Conservation (phyloP, 768 basidiomycete genomes). For the Sistotremastrum niveocremeum region DNA sequence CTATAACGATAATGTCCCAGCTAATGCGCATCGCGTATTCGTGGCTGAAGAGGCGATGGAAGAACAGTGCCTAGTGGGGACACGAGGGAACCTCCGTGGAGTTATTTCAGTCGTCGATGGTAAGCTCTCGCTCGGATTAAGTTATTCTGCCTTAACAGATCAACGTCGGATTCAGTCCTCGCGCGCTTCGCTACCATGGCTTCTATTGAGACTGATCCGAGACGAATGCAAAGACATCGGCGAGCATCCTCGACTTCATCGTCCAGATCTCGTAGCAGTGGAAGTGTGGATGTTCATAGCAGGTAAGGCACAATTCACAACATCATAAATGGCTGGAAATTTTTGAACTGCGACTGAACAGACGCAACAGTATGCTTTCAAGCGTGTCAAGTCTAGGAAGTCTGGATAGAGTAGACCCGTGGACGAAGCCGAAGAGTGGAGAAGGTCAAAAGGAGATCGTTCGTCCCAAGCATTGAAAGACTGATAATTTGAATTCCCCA, state of each 20-base stretch:
- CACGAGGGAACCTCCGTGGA: slow-evolving; percentile 23
- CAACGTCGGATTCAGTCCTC: slow-evolving; percentile 34
- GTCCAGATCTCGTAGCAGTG: background rate
- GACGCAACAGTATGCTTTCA: too few species aligned
- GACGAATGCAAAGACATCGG: slow-evolving; percentile 65
- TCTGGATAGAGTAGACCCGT: too few species aligned
- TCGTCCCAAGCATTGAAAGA: too few species aligned
- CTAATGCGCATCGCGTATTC: slow-evolving; percentile 69
- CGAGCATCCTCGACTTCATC: slow-evolving; percentile 59
- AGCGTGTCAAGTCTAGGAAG: too few species aligned
- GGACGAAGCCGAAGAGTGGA: too few species aligned
- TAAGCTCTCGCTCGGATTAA: slow-evolving; percentile 14
- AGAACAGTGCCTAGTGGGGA: background rate
- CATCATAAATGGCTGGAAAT: too few species aligned
- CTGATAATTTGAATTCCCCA: too few species aligned
- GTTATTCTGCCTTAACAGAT: background rate
- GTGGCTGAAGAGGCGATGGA: slow-evolving; percentile 47
- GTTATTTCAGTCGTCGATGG: slow-evolving; percentile 78
- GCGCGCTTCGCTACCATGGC: slow-evolving; percentile 68
- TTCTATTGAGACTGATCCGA: slow-evolving; percentile 65
- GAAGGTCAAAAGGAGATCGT: too few species aligned
- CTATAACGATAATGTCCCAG: slow-evolving; percentile 21
- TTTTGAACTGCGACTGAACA: too few species aligned
- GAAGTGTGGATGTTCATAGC: too few species aligned
- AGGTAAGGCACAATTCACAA: too few species aligned